Conservation (phyloP, 2,329 filamentous ascomycete species). For the Graphiopsis chlorocephala region DNA sequence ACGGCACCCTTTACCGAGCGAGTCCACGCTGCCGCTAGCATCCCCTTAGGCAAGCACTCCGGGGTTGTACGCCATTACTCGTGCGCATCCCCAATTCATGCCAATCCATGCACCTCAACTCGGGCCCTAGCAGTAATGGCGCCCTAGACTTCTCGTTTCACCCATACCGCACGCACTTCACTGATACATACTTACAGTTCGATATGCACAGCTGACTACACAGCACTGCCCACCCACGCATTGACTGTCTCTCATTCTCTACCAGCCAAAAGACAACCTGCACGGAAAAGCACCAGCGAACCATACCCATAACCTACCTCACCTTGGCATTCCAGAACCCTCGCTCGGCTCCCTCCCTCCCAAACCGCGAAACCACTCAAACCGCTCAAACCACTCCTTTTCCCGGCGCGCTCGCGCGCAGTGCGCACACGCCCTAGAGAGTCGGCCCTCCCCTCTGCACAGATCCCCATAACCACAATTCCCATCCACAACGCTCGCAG, state of each 20-base stretch:
- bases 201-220: not conserved
- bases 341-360: not conserved
- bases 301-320: not conserved
- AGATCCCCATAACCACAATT: not conserved
- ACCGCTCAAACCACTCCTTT: not conserved
- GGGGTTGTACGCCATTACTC: not conserved
- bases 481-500: not conserved
- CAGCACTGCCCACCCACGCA: conserved; percentile 6
- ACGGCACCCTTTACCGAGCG: not conserved
- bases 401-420: not conserved
- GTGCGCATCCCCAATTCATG: not conserved
- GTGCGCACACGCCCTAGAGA: not conserved
- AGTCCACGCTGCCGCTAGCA: not conserved
- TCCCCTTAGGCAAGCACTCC: not conserved
- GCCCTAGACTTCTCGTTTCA: conserved; percentile 15
- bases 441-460: not conserved
- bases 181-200: not conserved
- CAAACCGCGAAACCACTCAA: not conserved
- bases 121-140: not conserved
- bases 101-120: not conserved
- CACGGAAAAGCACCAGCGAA: not conserved
- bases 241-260: not conserved
- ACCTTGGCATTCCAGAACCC: not conserved
- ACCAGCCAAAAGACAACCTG: not conserved
- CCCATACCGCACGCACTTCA: conserved; percentile 11